A percentile compares a stretch with the other conserved stretches of the same genome.
These are phyloP conservation scores for Didymosphaeria variabile DNA, from an alignment of 2,329 filamentous ascomycete species.

Conservation along the genomic window DNA sequence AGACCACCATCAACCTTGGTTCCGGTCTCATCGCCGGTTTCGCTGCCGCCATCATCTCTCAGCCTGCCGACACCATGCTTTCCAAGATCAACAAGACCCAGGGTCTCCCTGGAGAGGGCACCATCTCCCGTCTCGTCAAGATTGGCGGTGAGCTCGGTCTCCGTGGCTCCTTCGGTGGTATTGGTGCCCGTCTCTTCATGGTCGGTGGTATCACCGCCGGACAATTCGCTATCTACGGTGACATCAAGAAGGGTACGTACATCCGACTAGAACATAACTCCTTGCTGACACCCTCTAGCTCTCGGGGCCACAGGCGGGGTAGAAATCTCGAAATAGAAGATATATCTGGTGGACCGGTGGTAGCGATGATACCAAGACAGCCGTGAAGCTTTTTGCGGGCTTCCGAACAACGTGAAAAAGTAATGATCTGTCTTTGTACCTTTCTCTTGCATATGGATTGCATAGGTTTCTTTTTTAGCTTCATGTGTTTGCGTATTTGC, in stretches of 20 bases:
- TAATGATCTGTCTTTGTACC: constrained; percentile 33
- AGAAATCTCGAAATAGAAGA: constrained; percentile 36
- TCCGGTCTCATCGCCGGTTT: constrained; percentile 88
- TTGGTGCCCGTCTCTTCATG: constrained; percentile 81
- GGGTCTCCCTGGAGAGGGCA: constrained; percentile 86
- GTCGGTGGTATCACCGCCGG: constrained; percentile 64
- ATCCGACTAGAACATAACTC: background rate
- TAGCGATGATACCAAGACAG: constrained; percentile 41
- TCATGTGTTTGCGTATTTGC: constrained; percentile 41
- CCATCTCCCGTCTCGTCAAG: constrained; percentile 82
- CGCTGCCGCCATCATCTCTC: constrained; percentile 85
- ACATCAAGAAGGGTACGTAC: constrained; percentile 11
- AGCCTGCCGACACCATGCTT: constrained; percentile 93
- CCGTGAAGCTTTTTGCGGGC: constrained; percentile 30
- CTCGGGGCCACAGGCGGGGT: constrained; percentile 75
- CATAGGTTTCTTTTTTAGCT: constrained; percentile 33
- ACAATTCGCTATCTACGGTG: constrained; percentile 88
- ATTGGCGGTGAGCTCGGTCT: constrained; percentile 87
- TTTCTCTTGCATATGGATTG: constrained; percentile 40
- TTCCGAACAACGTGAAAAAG: constrained; percentile 33
- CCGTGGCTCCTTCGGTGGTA: constrained; percentile 79
- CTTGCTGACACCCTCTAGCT: constrained; percentile 65
- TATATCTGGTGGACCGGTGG: constrained; percentile 15
- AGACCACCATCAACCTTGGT: constrained; percentile 84
- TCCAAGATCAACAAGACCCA: constrained; percentile 97